These are phyloP conservation scores for Dothidotthia symphoricarpi DNA, from an alignment of 2,329 filamentous ascomycete species.

Conservation along the genomic window DNA sequence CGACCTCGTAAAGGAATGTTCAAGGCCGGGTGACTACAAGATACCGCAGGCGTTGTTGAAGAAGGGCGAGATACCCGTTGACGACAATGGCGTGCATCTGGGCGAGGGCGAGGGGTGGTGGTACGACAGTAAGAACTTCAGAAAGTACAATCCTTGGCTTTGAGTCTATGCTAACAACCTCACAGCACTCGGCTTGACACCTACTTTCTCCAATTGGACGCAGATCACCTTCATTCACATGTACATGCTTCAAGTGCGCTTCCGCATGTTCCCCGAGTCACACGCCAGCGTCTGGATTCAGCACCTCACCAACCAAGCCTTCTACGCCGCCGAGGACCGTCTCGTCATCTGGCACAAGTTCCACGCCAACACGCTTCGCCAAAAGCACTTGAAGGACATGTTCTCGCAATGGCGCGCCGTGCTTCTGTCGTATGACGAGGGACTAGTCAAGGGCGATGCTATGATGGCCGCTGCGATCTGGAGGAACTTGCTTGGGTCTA, in stretches of 20 bases:
- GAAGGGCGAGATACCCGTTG: slow-evolving; percentile 65
- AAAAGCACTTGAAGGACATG: slow-evolving; percentile 74
- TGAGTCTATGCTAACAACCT: slow-evolving; percentile 10
- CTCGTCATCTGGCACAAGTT: slow-evolving; percentile 79
- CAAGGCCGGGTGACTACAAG: slow-evolving; percentile 70
- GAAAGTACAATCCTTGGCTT: not conserved
- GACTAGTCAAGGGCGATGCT: slow-evolving; percentile 71
- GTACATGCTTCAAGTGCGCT: slow-evolving; percentile 81
- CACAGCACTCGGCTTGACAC: slow-evolving; percentile 71
- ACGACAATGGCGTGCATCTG: slow-evolving; percentile 77
- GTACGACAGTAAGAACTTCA: slow-evolving; percentile 65
- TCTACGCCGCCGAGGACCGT: slow-evolving; percentile 79
- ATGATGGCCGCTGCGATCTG: slow-evolving; percentile 80
- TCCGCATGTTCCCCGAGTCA: slow-evolving; percentile 73
- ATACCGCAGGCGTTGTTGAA: slow-evolving; percentile 68
- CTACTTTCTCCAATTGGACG: slow-evolving; percentile 93
- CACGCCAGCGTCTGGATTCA: slow-evolving; percentile 77
- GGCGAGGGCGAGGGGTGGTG: slow-evolving; percentile 74
- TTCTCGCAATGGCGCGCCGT: slow-evolving; percentile 91
- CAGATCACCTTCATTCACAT: slow-evolving; percentile 96
- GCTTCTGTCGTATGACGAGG: slow-evolving; percentile 81
- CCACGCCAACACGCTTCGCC: slow-evolving; percentile 54
- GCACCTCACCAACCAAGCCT: slow-evolving; percentile 93
- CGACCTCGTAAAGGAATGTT: slow-evolving; percentile 73
- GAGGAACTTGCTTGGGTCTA: slow-evolving; percentile 86